Evolutionary conservation across 192 early-diverging fungal genomes (phyloP), one percentile per base, ranked within the genome.

Genomic region (Podila minutissima): DNA sequence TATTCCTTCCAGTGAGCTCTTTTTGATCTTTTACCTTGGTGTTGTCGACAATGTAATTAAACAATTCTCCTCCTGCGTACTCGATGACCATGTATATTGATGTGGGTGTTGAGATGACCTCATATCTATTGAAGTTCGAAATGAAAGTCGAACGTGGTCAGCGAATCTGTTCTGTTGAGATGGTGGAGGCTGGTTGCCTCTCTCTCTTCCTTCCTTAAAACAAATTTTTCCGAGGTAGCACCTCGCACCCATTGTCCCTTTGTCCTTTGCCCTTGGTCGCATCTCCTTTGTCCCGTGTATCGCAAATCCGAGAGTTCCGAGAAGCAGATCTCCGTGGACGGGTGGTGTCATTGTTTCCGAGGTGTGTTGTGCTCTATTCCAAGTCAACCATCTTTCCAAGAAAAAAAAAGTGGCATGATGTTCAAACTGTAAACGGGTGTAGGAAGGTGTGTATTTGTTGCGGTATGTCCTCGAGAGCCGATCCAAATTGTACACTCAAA

Each of bases 1-100:
- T 17, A 13, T 46, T 46, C 41, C 15, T 46, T 17, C 1, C 41
- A 15, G 41, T 10, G 41, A 46, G 15, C 41, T 4, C 12, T 31
- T 51, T 5, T 29, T 12, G 22, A 12, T 62, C 22, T 53, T 64
- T 79, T 85, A 88, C 88, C 84, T 75, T 83, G 35, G 92, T 92
- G 69, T 90, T 92, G 71, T 93, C 92, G 48, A 93, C 93, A 83
- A 95, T 94, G 71, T 94, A 94, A 75, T 94, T 93, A 79, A 95
- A 95, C 46, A 95, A 85, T 68, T 95, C 94, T 71, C 92, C 92
- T 59, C 91, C 91, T 12, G 93, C 94, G 73, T 95, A 94, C 82
- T 95, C 94, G 55, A 93, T 92, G 66, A 97, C 98, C 95, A 99
- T 95, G 74, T 98, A 96, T 71, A 97, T 96, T 82, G 98, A 97